A percentile compares a stretch with the other conserved stretches of the same genome.
Conservation (phyloP, 805 yeast genomes). For the Pichia paraexigua region DNA sequence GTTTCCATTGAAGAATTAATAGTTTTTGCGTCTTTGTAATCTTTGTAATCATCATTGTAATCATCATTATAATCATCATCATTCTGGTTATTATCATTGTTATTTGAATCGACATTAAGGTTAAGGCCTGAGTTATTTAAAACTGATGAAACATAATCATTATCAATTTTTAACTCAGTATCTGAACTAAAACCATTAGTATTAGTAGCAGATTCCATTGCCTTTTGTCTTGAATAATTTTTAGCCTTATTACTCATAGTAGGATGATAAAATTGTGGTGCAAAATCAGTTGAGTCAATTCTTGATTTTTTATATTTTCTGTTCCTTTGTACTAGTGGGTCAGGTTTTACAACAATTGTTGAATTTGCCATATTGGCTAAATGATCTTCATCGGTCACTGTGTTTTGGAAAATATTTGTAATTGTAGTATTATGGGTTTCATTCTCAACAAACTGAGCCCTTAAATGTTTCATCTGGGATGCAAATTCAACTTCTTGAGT, state of each 20-base stretch:
- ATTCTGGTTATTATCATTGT: background rate
- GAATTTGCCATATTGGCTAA: background rate
- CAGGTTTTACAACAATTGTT: background rate
- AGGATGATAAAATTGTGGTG: constrained; percentile 5
- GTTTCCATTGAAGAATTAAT: background rate
- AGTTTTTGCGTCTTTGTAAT: background rate
- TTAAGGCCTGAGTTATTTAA: background rate
- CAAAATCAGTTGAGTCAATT: background rate
- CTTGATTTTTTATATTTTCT: background rate
- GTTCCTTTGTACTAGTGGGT: background rate
- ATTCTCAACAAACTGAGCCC: constrained; percentile 26
- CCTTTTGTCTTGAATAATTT: constrained; percentile 1
- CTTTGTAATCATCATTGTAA: background rate
- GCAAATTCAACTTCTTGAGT: constrained; percentile 42
- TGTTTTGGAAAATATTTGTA: background rate
- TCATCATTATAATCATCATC: background rate
- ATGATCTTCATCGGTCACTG: background rate
- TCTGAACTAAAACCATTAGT: background rate
- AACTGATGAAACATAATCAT: background rate
- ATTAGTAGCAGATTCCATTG: constrained; percentile 5
- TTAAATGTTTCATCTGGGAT: constrained; percentile 37
- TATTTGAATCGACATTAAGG: background rate
- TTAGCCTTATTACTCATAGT: background rate
- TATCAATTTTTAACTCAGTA: background rate
- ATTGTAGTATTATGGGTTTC: constrained; percentile 3